These are phyloP conservation scores for Eucalyptus cloeziana DNA, from an alignment of 345 rosid species.

Conservation along the genomic window DNA sequence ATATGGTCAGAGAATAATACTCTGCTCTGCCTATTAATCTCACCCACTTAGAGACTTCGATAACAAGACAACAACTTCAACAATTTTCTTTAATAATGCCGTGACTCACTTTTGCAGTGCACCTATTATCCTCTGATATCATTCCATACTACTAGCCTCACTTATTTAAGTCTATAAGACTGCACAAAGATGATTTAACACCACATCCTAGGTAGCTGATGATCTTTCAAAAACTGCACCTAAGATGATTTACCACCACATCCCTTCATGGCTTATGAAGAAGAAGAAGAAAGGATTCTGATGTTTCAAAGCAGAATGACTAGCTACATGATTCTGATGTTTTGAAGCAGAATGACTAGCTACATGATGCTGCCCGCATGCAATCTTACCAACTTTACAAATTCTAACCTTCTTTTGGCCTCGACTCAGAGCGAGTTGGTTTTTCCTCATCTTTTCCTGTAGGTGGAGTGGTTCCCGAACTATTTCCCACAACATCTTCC, in stretches of 20 bases:
- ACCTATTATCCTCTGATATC: neutral
- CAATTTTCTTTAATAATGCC: neutral
- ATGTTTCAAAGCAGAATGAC: neutral
- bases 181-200: neutral
- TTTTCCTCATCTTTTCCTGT: slow-evolving; percentile 33
- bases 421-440: slow-evolving; percentile 41
- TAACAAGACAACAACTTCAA: neutral
- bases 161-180: neutral
- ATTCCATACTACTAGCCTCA: neutral
- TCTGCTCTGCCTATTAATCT: neutral
- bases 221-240: neutral
- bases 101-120: neutral
- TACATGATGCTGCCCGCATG: neutral
- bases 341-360: neutral
- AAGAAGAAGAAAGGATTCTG: neutral
- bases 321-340: neutral
- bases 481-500: slow-evolving; percentile 8
- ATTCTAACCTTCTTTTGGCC: slow-evolving; percentile 66
- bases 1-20: neutral
- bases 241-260: neutral
- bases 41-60: neutral
- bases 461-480: slow-evolving; percentile 2
- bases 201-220: neutral
- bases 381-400: neutral
- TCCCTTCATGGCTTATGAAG: neutral